Conservation (phyloP, 1,139 yeast species). For the Suhomyces maxii region DNA sequence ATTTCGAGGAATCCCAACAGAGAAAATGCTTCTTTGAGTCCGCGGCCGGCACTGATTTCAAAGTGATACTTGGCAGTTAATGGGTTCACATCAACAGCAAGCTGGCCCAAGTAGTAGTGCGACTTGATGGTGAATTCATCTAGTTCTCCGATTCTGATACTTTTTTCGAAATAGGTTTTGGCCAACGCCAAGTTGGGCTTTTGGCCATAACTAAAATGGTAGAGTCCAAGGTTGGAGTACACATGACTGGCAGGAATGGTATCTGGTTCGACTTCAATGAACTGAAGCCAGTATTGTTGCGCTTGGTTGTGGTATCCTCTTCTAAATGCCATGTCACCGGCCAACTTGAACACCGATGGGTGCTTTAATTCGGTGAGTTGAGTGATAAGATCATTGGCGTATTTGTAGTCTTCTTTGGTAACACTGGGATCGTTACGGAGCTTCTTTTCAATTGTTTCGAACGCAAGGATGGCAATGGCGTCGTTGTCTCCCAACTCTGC, state of each 20-base stretch:
- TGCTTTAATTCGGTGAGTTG: slow-evolving; percentile 62
- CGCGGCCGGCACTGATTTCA: slow-evolving; percentile 74
- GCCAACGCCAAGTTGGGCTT: slow-evolving; percentile 54
- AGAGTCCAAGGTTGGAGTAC: slow-evolving; percentile 65
- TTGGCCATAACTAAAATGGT: slow-evolving; percentile 49
- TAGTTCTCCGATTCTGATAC: slow-evolving; percentile 59
- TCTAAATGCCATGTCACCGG: slow-evolving; percentile 68
- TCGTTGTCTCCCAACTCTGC: slow-evolving; percentile 83
- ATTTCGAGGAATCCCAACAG: slow-evolving; percentile 77
- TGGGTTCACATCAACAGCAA: slow-evolving; percentile 59
- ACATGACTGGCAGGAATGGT: slow-evolving; percentile 73
- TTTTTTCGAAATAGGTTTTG: slow-evolving; percentile 56
- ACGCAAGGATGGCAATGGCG: slow-evolving; percentile 73
- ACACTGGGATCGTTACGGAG: slow-evolving; percentile 24
- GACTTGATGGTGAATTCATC: slow-evolving; percentile 60
- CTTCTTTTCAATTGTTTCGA: slow-evolving; percentile 48
- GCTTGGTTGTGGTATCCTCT: slow-evolving; percentile 51
- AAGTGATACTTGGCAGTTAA: slow-evolving; percentile 63
- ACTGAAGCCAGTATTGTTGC: slow-evolving; percentile 58
- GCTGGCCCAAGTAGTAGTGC: slow-evolving; percentile 76
- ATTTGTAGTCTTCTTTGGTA: slow-evolving; percentile 52
- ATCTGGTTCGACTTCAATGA: slow-evolving; percentile 54
- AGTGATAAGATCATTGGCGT: slow-evolving; percentile 64
- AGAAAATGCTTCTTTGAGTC: slow-evolving; percentile 73
- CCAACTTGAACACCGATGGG: slow-evolving; percentile 68